These are phyloP conservation scores for Peziza echinospora DNA, from an alignment of 495 filamentous ascomycete species.

Conservation along the genomic window DNA sequence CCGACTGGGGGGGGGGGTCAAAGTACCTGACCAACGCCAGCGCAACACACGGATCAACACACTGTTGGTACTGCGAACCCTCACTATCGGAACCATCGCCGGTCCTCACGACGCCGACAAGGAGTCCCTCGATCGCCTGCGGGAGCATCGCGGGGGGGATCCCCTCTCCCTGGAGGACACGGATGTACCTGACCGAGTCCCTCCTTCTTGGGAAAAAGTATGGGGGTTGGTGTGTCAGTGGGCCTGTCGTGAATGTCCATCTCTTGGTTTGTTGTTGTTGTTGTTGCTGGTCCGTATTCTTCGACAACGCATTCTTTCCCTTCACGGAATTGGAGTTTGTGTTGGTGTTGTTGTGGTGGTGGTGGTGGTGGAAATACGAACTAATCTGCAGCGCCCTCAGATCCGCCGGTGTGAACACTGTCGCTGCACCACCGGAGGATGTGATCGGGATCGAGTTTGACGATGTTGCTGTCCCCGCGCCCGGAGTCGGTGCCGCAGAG, in stretches of 20 bases:
- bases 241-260: constrained; percentile 18
- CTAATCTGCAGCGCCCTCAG: constrained; percentile 41
- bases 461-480: background rate
- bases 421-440: no score
- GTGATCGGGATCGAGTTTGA: no score
- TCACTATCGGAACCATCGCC: no score
- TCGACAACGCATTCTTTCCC: constrained; percentile 22
- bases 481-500: background rate
- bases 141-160: constrained; percentile 26
- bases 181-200: constrained; percentile 30
- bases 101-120: constrained; percentile 35
- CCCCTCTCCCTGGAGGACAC: constrained; percentile 30
- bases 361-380: constrained; percentile 44
- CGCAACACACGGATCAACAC: background rate
- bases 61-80: no score
- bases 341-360: no score
- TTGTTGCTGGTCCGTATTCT: no score
- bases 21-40: background rate
- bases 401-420: constrained; percentile 36
- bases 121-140: constrained; percentile 33
- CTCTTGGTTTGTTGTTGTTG: no score
- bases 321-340: constrained; percentile 20
- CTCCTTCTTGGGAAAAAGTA: constrained; percentile 32
- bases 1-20: background rate
- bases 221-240: constrained; percentile 28